Percentiles rank a stretch among this genome's conserved stretches.
phyloP scores from a whole-genome alignment of 2,329 filamentous ascomycete genomes.

The Colletotrichum sp. region DNA sequence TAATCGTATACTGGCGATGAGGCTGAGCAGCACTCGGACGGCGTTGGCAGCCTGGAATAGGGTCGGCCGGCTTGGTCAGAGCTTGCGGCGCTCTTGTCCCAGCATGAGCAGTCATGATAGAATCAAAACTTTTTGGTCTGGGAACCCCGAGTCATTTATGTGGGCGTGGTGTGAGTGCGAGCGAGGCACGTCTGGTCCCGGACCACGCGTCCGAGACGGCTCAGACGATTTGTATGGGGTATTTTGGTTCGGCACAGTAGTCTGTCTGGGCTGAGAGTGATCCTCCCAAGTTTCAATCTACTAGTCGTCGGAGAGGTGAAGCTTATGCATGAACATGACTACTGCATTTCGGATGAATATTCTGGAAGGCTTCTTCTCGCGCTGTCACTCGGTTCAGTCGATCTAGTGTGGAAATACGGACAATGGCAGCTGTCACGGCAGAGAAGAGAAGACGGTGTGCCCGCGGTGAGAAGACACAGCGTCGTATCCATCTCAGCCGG shows the following conservation, averaged over 20 bases:
- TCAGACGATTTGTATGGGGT: neutral
- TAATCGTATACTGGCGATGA: constrained; percentile 20
- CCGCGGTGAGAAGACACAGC: neutral
- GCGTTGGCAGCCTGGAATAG: neutral
- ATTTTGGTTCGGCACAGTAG: neutral
- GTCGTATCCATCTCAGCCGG: neutral
- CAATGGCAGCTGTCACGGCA: neutral
- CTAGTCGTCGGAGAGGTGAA: neutral
- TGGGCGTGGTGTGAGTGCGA: neutral
- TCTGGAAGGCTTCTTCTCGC: neutral
- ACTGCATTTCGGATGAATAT: neutral
- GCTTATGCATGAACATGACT: neutral
- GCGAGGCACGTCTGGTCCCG: neutral
- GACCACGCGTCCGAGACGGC: neutral
- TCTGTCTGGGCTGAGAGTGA: neutral
- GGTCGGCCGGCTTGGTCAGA: neutral
- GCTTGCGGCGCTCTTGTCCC: neutral
- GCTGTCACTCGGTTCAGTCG: neutral
- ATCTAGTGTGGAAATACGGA: neutral
- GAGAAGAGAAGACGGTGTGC: neutral
- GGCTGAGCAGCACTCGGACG: neutral
- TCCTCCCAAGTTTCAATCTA: neutral
- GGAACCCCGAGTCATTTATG: neutral
- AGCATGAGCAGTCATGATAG: constrained; percentile 13
- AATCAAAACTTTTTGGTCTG: constrained; percentile 10